phyloP scores from a whole-genome alignment of 139 green algal genomes.

The Micractinium sp. region DNA sequence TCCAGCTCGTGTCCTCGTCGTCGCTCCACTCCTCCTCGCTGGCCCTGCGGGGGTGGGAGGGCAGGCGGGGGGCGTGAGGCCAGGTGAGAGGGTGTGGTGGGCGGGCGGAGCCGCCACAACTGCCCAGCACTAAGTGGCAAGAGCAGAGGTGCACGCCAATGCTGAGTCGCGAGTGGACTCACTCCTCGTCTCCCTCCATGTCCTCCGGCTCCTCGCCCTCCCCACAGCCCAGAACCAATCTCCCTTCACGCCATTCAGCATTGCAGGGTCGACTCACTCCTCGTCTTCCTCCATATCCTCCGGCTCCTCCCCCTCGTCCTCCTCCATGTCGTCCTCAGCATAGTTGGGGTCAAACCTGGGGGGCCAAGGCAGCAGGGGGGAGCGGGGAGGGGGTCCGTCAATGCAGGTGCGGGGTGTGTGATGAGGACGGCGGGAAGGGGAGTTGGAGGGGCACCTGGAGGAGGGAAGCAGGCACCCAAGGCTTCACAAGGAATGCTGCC shows the following conservation, averaged over 20 bases:
- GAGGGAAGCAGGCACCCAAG: too few relatives aligned
- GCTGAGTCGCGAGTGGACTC: too few relatives aligned
- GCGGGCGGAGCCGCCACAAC: not conserved
- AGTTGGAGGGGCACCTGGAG: too few relatives aligned
- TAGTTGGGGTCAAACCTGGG: constrained; percentile 94
- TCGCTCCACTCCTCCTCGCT: constrained; percentile 90
- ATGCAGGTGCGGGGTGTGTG: too few relatives aligned
- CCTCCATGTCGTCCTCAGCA: constrained; percentile 77
- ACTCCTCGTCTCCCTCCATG: constrained; percentile 63
- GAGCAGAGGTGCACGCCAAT: too few relatives aligned
- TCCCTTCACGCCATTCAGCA: too few relatives aligned
- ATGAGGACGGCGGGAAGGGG: too few relatives aligned
- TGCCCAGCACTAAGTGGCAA: too few relatives aligned
- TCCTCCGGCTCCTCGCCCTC: constrained; percentile 60
- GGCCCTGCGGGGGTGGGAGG: constrained; percentile 29
- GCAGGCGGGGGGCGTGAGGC: not conserved
- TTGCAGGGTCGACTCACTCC: constrained; percentile 41
- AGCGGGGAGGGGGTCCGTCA: too few relatives aligned
- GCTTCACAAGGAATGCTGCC: too few relatives aligned
- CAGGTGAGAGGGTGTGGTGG: not conserved
- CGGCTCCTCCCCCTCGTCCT: constrained; percentile 66
- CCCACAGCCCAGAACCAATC: constrained; percentile 12
- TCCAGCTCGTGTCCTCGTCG: constrained; percentile 97
- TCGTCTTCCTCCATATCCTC: constrained; percentile 58
- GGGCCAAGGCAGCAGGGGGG: not conserved